Evolutionary conservation across 345 rosid genomes (phyloP).

Genomic region (Heritiera littoralis): DNA sequence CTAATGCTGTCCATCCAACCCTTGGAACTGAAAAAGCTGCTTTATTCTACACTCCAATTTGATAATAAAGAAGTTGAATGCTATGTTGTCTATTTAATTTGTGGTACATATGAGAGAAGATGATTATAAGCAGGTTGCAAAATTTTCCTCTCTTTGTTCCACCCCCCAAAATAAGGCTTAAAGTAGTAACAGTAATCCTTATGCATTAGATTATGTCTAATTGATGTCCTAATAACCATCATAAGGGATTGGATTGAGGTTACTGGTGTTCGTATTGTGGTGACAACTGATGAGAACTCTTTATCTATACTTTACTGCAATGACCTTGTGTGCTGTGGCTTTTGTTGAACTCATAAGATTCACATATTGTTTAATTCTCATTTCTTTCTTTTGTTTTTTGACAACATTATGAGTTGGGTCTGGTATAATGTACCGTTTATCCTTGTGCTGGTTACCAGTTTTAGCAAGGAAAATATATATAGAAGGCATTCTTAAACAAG

Average conservation of each 20-base stretch:
- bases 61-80: no score
- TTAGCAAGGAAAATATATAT: constrained; percentile 73
- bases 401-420: neutral
- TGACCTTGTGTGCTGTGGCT: neutral
- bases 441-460: constrained; percentile 51
- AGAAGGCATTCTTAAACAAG: constrained; percentile 85
- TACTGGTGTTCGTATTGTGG: neutral
- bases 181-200: neutral
- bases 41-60: neutral
- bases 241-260: neutral
- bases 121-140: neutral
- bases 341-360: neutral
- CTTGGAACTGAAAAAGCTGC: neutral
- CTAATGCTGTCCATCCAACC: neutral
- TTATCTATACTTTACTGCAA: neutral
- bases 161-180: neutral
- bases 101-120: neutral
- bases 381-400: neutral
- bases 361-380: neutral
- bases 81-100: neutral
- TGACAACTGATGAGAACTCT: neutral
- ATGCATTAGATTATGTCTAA: neutral
- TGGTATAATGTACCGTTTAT: neutral
- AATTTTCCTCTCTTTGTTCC: neutral
- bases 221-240: neutral